A percentile compares a stretch with the other conserved stretches of the same genome.
These are phyloP conservation scores for Danielozyma ontarioensis DNA, from an alignment of 805 yeast species.

Conservation along the genomic window DNA sequence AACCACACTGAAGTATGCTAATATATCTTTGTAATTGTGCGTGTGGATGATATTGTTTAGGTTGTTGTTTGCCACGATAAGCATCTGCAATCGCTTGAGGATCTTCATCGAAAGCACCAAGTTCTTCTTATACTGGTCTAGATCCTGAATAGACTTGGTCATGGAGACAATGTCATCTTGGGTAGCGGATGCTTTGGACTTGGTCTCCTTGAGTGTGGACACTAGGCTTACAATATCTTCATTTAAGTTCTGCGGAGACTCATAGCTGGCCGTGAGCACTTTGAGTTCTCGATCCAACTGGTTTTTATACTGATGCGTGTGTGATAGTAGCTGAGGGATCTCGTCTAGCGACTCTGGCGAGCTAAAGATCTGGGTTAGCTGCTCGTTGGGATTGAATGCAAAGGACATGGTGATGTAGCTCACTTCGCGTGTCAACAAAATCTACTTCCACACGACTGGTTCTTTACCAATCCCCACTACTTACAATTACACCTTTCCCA, in stretches of 20 bases:
- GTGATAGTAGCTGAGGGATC: constrained; percentile 45
- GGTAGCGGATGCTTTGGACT: constrained; percentile 46
- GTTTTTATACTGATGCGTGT: constrained; percentile 47
- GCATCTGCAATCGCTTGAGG: constrained; percentile 80
- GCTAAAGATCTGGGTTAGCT: constrained; percentile 37
- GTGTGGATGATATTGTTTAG: constrained; percentile 43
- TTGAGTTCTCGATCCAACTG: constrained; percentile 44
- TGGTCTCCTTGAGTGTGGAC: constrained; percentile 42
- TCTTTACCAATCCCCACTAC: no score
- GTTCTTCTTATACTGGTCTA: constrained; percentile 82
- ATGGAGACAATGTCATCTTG: constrained; percentile 59
- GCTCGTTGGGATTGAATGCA: neutral
- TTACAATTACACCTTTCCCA: no score
- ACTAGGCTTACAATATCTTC: constrained; percentile 38
- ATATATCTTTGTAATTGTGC: constrained; percentile 51
- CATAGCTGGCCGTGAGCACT: constrained; percentile 29
- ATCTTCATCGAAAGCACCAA: constrained; percentile 81
- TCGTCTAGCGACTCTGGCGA: constrained; percentile 47
- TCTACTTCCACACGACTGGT: no score
- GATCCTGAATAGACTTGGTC: constrained; percentile 70
- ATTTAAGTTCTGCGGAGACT: constrained; percentile 16
- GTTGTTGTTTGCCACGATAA: constrained; percentile 67
- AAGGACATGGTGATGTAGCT: no score
- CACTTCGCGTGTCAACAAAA: no score
- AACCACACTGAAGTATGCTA: constrained; percentile 62